A percentile compares a stretch with the other conserved stretches of the same genome.
Evolutionary conservation across 2,329 filamentous ascomycete species (phyloP).

Genomic region (Botrytis elliptica): DNA sequence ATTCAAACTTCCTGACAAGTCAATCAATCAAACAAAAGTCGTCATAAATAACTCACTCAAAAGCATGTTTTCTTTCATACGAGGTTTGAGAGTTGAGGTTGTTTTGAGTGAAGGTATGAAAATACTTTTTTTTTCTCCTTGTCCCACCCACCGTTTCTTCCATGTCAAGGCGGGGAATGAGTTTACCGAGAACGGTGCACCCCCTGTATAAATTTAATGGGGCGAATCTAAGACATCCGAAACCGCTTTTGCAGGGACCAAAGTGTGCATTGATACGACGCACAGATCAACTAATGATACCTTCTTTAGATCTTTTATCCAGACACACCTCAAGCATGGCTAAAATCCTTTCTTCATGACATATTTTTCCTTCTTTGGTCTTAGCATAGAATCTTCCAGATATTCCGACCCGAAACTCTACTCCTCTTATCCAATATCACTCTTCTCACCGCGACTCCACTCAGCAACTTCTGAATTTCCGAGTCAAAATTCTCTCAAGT

Average conservation of each 20-base stretch:
- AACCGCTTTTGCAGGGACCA: constrained; percentile 4
- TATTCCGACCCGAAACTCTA: constrained; percentile 2
- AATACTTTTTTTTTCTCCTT: neutral
- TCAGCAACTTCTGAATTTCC: neutral
- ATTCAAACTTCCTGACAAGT: neutral
- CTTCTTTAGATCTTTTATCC: neutral
- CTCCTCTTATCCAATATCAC: neutral
- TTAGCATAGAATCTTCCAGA: constrained; percentile 1
- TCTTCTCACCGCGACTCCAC: constrained; percentile 15
- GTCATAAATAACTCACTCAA: neutral
- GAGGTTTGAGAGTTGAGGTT: neutral
- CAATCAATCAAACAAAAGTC: neutral
- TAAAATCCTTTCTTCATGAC: neutral
- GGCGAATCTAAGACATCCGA: constrained; percentile 1
- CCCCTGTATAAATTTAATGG: neutral
- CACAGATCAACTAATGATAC: neutral
- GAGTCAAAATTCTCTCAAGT: neutral
- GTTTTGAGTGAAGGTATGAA: constrained; percentile 7
- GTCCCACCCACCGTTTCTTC: neutral
- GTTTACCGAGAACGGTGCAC: constrained; percentile 3
- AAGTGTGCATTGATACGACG: neutral
- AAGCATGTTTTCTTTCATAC: constrained; percentile 8
- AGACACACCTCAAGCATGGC: neutral
- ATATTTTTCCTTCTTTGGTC: neutral
- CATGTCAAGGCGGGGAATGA: neutral